Evolutionary conservation across 306 rosid genomes (phyloP).

Genomic region (Carpinus fangiana): DNA sequence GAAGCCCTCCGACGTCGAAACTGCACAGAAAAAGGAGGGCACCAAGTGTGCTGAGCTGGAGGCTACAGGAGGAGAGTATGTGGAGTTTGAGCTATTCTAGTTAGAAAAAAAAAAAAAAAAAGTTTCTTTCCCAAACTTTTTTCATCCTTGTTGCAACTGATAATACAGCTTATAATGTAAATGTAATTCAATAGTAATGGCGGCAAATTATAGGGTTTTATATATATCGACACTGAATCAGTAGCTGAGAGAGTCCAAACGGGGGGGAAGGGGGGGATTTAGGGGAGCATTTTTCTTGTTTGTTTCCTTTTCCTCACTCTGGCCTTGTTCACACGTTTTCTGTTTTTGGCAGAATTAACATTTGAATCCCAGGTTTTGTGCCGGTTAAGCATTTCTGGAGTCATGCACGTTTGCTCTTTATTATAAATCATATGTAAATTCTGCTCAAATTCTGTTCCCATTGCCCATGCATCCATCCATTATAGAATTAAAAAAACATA

Average conservation of each 20-base stretch:
- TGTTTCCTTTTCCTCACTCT: neutral
- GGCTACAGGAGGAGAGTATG: conserved; percentile 50
- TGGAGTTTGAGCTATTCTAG: conserved; percentile 86
- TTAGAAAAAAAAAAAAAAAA: neutral
- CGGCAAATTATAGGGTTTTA: conserved; percentile 48
- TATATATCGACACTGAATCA: conserved; percentile 60
- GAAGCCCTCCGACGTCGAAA: conserved; percentile 54
- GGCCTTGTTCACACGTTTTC: neutral
- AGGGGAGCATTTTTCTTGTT: conserved; percentile 20
- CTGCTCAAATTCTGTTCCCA: too few relatives aligned
- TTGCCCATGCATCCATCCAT: too few relatives aligned
- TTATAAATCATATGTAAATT: too few relatives aligned
- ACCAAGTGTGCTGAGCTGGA: conserved; percentile 48
- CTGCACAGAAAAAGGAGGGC: conserved; percentile 52
- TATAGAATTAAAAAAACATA: too few relatives aligned
- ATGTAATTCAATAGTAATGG: conserved; percentile 43
- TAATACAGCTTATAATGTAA: conserved; percentile 56
- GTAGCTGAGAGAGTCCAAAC: conserved; percentile 46
- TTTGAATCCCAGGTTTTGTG: neutral
- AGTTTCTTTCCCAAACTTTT: conserved; percentile 26
- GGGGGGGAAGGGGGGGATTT: conserved; percentile 39
- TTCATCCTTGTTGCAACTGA: conserved; percentile 36
- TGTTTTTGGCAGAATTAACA: neutral
- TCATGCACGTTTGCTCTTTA: too few relatives aligned
- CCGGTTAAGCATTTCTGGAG: neutral